Evolutionary conservation across 2,329 filamentous ascomycete genomes (phyloP).

Genomic region (Alternaria novae-zelandiae): DNA sequence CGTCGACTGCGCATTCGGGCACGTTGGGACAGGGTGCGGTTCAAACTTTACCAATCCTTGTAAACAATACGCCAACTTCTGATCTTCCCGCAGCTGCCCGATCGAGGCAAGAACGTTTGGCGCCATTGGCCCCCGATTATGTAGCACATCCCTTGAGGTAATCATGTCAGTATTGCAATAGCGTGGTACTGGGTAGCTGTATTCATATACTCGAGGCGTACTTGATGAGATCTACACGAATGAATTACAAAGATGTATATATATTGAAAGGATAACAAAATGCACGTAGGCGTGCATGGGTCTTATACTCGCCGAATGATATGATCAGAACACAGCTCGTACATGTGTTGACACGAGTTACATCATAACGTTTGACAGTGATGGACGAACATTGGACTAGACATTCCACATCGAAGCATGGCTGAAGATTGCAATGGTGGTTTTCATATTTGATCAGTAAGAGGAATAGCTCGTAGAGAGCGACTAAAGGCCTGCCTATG

Average conservation of each 20-base stretch:
- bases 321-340: neutral
- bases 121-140: neutral
- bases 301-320: neutral
- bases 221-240: neutral
- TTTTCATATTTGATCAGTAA: neutral
- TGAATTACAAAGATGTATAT: neutral
- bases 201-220: neutral
- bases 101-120: neutral
- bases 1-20: neutral
- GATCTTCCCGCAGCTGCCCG: neutral
- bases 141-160: neutral
- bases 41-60: neutral
- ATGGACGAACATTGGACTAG: neutral
- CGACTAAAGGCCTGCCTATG: conserved; percentile 9
- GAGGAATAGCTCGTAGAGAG: neutral
- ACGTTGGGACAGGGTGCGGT: neutral
- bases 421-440: neutral
- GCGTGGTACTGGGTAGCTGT: neutral
- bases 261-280: neutral
- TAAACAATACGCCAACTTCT: neutral
- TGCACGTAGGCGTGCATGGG: neutral
- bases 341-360: too few relatives aligned
- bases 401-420: neutral
- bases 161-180: neutral
- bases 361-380: neutral